These are phyloP conservation scores for Herpetomonas tarakana DNA, from an alignment of 208 protist species.

Conservation along the genomic window DNA sequence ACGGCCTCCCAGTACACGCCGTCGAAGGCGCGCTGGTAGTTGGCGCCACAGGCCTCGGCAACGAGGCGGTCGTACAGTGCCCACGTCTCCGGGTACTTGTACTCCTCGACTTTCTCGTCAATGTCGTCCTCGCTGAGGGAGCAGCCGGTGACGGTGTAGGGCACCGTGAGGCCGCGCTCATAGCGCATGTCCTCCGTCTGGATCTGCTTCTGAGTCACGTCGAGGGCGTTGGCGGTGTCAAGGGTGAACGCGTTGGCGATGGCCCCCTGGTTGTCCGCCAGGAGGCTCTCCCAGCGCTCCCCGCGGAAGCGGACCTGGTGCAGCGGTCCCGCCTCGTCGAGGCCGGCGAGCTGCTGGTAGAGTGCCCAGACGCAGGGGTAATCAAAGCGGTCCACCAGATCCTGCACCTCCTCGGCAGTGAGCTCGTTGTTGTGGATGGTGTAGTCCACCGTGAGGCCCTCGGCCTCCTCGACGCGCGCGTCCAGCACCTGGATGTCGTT, in stretches of 20 bases:
- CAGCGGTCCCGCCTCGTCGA: slow-evolving; percentile 20
- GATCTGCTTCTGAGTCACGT: slow-evolving; percentile 26
- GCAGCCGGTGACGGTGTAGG: slow-evolving; percentile 31
- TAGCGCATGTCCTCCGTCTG: slow-evolving; percentile 29
- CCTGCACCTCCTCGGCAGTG: slow-evolving; percentile 30
- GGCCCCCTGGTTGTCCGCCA: slow-evolving; percentile 18
- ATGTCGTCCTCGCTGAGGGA: slow-evolving; percentile 33
- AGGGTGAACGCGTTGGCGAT: slow-evolving; percentile 30
- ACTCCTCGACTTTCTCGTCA: slow-evolving; percentile 32
- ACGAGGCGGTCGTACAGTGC: slow-evolving; percentile 42
- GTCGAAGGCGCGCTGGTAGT: slow-evolving; percentile 43
- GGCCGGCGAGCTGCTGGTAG: slow-evolving; percentile 36
- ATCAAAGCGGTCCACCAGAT: slow-evolving; percentile 34
- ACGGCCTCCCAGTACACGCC: slow-evolving; percentile 50
- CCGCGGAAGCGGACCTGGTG: slow-evolving; percentile 47
- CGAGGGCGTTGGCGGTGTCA: slow-evolving; percentile 40
- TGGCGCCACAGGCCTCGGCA: slow-evolving; percentile 25
- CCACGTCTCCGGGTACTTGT: slow-evolving; percentile 51
- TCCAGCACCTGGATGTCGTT: slow-evolving; percentile 29
- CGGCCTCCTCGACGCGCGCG: slow-evolving; percentile 28
- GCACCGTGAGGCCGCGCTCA: slow-evolving; percentile 42
- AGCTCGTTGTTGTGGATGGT: slow-evolving; percentile 19
- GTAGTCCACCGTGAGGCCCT: slow-evolving; percentile 54
- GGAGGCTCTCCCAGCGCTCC: slow-evolving; percentile 35
- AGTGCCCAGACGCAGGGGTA: slow-evolving; percentile 57